phyloP scores from a whole-genome alignment of 345 rosid genomes.

The Raphanus raphanistrum region DNA sequence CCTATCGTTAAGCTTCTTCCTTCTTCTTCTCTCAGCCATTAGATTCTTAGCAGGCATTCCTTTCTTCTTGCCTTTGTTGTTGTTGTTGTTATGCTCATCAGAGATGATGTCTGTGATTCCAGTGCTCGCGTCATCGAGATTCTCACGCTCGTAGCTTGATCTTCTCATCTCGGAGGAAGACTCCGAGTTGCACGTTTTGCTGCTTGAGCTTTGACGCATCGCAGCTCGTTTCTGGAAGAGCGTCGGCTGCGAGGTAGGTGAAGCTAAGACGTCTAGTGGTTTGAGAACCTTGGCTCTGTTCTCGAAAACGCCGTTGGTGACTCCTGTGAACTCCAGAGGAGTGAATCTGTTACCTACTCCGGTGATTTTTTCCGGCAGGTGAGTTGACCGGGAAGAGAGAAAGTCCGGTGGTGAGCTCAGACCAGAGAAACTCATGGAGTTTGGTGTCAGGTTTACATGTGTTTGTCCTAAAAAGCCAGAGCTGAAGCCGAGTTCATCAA shows the following conservation, averaged over 20 bases:
- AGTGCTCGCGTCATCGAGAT: conserved; percentile 18
- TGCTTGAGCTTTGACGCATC: conserved; percentile 48
- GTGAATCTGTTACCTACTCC: conserved; percentile 24
- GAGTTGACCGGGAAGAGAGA: conserved; percentile 33
- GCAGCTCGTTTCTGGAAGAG: conserved; percentile 80
- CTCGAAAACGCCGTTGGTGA: conserved; percentile 29
- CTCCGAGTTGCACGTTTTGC: conserved; percentile 55
- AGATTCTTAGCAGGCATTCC: conserved; percentile 91
- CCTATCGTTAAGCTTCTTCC: conserved; percentile 96
- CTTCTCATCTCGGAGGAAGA: conserved; percentile 42
- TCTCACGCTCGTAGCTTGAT: conserved; percentile 33
- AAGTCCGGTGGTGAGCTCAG: conserved; percentile 32
- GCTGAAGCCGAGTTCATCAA: conserved; percentile 57
- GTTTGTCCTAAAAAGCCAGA: conserved; percentile 44
- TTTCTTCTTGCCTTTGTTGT: conserved; percentile 71
- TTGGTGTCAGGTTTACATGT: conserved; percentile 44
- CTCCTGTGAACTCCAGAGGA: conserved; percentile 43
- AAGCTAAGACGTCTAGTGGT: conserved; percentile 57
- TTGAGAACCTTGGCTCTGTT: conserved; percentile 51
- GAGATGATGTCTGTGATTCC: conserved; percentile 48
- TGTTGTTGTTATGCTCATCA: conserved; percentile 51
- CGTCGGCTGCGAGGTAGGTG: conserved; percentile 55
- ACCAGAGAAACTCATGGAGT: conserved; percentile 41
- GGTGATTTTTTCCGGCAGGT: conserved; percentile 35
- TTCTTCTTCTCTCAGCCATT: conserved; percentile 94